These are phyloP conservation scores for Chaetomium cochliodes DNA, from an alignment of 495 filamentous ascomycete genomes.

Conservation along the genomic window DNA sequence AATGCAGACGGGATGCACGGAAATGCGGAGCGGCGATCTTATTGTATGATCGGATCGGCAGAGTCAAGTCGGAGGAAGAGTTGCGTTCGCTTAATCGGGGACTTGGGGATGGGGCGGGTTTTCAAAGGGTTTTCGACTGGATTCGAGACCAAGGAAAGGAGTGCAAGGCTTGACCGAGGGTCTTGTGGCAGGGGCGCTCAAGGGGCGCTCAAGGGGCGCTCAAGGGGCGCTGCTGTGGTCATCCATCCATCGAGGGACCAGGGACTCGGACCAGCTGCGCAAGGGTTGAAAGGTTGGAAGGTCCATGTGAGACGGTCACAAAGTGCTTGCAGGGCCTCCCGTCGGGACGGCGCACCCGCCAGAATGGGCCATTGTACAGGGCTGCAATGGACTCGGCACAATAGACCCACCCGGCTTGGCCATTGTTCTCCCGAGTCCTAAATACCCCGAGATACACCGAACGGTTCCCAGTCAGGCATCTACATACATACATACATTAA, in stretches of 20 bases:
- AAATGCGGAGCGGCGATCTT: slow-evolving; percentile 15
- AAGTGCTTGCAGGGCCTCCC: neutral
- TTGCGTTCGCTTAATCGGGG: neutral
- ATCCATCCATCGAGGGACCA: too few species aligned
- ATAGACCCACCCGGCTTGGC: too few species aligned
- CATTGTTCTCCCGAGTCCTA: too few species aligned
- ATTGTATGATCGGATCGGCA: slow-evolving; percentile 4
- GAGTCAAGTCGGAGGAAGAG: neutral
- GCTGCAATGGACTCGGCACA: neutral
- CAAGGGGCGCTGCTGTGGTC: neutral
- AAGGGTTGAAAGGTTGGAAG: too few species aligned
- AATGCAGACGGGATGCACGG: slow-evolving; percentile 15
- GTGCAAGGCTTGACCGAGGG: neutral
- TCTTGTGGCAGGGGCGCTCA: neutral
- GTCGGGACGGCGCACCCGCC: slow-evolving; percentile 1
- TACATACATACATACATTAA: too few species aligned
- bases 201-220: too few species aligned
- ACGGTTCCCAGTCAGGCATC: too few species aligned
- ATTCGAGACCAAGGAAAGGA: too few species aligned
- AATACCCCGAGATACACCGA: too few species aligned
- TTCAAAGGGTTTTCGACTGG: neutral
- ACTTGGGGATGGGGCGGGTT: neutral
- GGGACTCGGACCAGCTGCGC: too few species aligned
- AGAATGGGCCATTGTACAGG: neutral
- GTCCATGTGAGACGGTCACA: too few species aligned